Evolutionary conservation across 805 yeast genomes (phyloP), one percentile per base, ranked within the genome.

Genomic region (Spathaspora boniae): DNA sequence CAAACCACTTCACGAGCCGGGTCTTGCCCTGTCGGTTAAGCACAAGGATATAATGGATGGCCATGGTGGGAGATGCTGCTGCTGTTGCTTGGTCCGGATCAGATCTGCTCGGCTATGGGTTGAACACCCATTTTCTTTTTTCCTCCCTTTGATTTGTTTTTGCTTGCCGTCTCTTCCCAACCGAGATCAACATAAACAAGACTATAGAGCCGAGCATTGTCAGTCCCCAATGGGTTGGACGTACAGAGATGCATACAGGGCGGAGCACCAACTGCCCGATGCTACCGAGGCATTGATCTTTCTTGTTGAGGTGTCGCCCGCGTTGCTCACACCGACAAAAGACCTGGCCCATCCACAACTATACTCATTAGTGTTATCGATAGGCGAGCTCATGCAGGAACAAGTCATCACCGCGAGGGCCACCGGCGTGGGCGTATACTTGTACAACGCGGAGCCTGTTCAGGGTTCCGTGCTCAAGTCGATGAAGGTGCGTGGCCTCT

Each of bases 11-110:
- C 6, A 86, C 81, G 11, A 91, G 63, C 41, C 98, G 74, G 16
- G 91, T 78, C 45, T 85, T 85, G n/a, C 98, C 98, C 62, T 91
- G 97, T 40, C 96, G 74, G 56, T 91, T 91, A 56, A 91, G 80
- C 29, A 91, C 82, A 27, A 89, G 60, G 26, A 91, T 69, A 62
- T 77, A 91, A 45, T 86, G 88, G 12, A 89, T 73, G 4, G 86
- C 72, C 96, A 88, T 87, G 28, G 12, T 22, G 29, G 7, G 16
- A 9, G 7, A 26, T 9, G 29, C 29, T 9, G 29, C 11, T 11
- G n/a, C n/a, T 22, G 11, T 22, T 22, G 25, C n/a, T 22, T 22
- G n/a, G n/a, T n/a, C n/a, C n/a, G 11, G 7, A 4, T 28, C 26
- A 14, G 9, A 18, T 26, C 9, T 26, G n/a, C n/a, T n/a, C n/a